phyloP scores from a whole-genome alignment of 805 yeast genomes.

The Starmerella stigmatis region DNA sequence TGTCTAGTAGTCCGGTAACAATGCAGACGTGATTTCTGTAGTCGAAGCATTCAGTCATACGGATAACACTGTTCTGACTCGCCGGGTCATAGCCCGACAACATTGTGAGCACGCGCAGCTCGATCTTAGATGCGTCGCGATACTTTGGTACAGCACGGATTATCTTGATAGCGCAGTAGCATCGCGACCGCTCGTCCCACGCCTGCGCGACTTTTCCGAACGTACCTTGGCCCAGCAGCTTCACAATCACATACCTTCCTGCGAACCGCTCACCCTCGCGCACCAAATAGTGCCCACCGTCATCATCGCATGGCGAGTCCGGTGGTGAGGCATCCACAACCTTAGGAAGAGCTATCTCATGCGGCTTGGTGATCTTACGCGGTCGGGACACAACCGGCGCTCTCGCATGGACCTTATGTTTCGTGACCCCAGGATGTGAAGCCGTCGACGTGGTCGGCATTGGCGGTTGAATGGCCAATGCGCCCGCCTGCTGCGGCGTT shows the following conservation, averaged over 20 bases:
- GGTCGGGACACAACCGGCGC: constrained; percentile 4
- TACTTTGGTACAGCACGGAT: constrained; percentile 88
- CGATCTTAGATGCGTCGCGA: constrained; percentile 90
- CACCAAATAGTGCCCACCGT: constrained; percentile 31
- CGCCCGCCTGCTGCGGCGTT: constrained; percentile 9
- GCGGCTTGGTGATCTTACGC: constrained; percentile 20
- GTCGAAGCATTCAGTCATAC: constrained; percentile 81
- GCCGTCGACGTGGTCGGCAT: background rate
- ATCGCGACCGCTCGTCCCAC: constrained; percentile 50
- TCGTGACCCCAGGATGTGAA: background rate
- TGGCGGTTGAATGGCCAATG: no score
- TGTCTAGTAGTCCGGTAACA: constrained; percentile 77
- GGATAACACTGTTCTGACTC: constrained; percentile 67
- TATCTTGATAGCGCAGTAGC: constrained; percentile 78
- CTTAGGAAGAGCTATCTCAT: constrained; percentile 22
- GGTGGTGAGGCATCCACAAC: constrained; percentile 21
- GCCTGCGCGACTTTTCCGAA: constrained; percentile 85
- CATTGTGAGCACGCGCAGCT: constrained; percentile 69
- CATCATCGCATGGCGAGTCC: constrained; percentile 21
- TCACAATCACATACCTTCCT: constrained; percentile 57
- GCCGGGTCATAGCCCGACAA: constrained; percentile 59
- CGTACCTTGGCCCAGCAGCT: constrained; percentile 81
- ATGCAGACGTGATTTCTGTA: constrained; percentile 88
- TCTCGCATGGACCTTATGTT: background rate
- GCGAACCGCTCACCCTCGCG: constrained; percentile 36